Base-by-base conservation (phyloP, 2,329 filamentous ascomycete species). In the Clarireedia paspali region DNA sequence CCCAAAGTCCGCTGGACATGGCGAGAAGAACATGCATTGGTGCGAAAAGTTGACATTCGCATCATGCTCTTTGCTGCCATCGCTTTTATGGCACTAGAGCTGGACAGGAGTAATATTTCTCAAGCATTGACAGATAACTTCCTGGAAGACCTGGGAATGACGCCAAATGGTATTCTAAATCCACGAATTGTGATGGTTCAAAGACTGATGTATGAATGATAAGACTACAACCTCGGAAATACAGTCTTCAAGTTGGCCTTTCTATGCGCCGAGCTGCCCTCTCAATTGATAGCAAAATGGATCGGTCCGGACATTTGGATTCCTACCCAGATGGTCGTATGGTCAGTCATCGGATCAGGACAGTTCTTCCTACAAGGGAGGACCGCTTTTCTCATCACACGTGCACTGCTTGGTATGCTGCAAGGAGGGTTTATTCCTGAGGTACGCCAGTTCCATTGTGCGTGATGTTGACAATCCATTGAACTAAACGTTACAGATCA, bases 81-180 rank as follows among this genome's bases (percentile, higher is more conserved):
- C 34, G 83, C 82, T 66, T 84, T 85, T 65, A 82, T 84, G 60
- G 78, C 78, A 1, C 72, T 85, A 6, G 79, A 85, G 60, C 71
- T 84, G 38, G 81, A 85, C 65, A 73, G 82, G 27, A 77, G 77
- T 34, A 86, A 85, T 63, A 74, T 85, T 10, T 62, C 63, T 3
- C 81, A 82, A 63, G 83, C 81, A 4, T 71, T 82, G 27, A 81
- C 79, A 0, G 82, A 84, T 66, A 83, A 82, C 58, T 77, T 87
- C 70, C 70, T 87, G 3, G 71, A 68, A 60, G 84, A 83, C 50
- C 66, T 77, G n/a, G 63, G 67, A 1, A 61, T 77, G 77, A 73
- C 52, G 70, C 72, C 60, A 0, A 70, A 80, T 59, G 73, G 73
- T 75, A 50, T 39, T 64, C 9, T 23, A 7, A n/a, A 30, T 4